A percentile compares a stretch with the other conserved stretches of the same genome.
phyloP scores from a whole-genome alignment of 179 eudicot genomes.

The Carnegiea gigantea region DNA sequence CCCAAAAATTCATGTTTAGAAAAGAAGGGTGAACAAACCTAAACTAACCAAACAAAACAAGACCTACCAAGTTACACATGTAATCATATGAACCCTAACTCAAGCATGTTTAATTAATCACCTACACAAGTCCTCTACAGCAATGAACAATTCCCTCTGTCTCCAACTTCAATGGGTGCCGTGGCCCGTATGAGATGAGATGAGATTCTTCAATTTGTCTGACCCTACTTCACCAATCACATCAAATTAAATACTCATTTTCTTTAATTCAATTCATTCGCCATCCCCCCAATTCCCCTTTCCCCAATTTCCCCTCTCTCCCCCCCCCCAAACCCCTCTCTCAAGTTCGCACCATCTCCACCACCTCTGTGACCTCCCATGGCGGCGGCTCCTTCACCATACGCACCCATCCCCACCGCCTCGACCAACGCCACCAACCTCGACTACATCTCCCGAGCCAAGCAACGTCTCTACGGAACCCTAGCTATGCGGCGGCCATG shows the following conservation, averaged over 20 bases:
- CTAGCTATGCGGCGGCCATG: slow-evolving; percentile 62
- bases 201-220: background rate
- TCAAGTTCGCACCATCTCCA: background rate
- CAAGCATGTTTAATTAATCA: background rate
- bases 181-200: background rate
- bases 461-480: slow-evolving; percentile 32
- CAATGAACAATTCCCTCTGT: background rate
- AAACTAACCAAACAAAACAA: background rate
- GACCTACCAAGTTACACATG: background rate
- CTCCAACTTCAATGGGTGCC: background rate
- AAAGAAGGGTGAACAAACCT: no score
- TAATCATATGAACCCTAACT: background rate
- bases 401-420: slow-evolving; percentile 25
- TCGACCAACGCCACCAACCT: slow-evolving; percentile 28
- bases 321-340: background rate
- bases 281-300: background rate
- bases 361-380: background rate
- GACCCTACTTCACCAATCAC: slow-evolving; percentile 2
- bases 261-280: background rate
- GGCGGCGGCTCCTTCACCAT: background rate
- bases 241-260: background rate
- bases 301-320: background rate
- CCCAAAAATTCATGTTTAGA: no score
- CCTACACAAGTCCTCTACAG: no score
- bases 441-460: slow-evolving; percentile 42